Base-by-base conservation (phyloP, 1,284 basidiomycete genomes). In the Ceratobasidium sp. region DNA sequence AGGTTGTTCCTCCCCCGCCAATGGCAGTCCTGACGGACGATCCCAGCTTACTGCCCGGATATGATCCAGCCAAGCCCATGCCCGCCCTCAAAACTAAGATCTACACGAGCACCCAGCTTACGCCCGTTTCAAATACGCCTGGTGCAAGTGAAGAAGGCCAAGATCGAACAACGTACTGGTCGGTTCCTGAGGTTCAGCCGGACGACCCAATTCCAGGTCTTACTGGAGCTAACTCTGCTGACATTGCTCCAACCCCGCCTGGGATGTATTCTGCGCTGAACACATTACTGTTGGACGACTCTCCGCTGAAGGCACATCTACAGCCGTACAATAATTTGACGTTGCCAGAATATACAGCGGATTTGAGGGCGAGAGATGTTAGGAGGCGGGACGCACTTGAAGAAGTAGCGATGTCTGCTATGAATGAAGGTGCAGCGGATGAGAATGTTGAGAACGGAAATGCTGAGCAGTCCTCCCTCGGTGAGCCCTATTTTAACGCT, bases 291-390 rank as follows among this genome's bases (percentile, higher is more conserved):
- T 87, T 97, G 18, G 95, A 97, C 82, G 95, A 97, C 83, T 95
- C 94, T 1, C 89, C 90, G 7, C 87, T 87, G 60, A 97, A 97
- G 83, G 95, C 94, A 0, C 87, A 86, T 23, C 85, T 94, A 42
- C 95, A 97, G 82, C 95, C 95, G 0, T 93, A 89, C 86, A 95
- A 94, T 82, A 94, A 95, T 82, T 85, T 95, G 20, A 93, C 91
- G 81, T 88, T 95, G 78, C 87, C 86, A 1, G 94, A 95, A 82
- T 95, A 95, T 82, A 86, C 87, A 10, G 84, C 84, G 0, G 83
- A 84, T 4, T 84, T 78, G 33, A 66, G 42, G 46, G 80, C 81
- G 67, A 18, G 66, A 39, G 70, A 80, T 66, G 33, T 67, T 51
- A 67, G 42, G 23, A 63, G 69, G 42, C 68, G 33, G 20, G 70